phyloP scores from a whole-genome alignment of 2,329 filamentous ascomycete species.

The Trichoderma sp. region DNA sequence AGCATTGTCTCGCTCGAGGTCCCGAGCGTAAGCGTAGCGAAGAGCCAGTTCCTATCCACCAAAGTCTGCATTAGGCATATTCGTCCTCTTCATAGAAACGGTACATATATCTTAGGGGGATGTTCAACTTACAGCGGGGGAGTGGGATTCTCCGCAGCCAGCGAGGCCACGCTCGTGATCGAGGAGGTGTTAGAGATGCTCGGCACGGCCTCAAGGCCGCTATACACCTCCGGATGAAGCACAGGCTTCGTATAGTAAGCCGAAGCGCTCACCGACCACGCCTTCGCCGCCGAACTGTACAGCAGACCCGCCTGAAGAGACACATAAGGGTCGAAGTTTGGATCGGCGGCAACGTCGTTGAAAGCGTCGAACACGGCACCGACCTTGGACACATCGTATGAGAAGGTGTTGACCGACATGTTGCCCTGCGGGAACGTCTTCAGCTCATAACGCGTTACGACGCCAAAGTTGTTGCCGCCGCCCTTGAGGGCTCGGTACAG shows the following conservation, averaged over 20 bases:
- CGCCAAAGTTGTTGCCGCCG: constrained; percentile 56
- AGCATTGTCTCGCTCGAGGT: constrained; percentile 5
- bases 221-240: neutral
- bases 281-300: constrained; percentile 20
- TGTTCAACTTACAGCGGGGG: neutral
- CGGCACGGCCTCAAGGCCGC: neutral
- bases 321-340: constrained; percentile 25
- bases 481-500: constrained; percentile 58
- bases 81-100: neutral
- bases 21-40: neutral
- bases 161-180: neutral
- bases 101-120: neutral
- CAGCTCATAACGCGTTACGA: constrained; percentile 51
- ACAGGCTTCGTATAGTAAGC: constrained; percentile 24
- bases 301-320: constrained; percentile 26
- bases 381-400: constrained; percentile 26
- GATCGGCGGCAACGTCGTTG: constrained; percentile 22
- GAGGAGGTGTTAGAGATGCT: neutral
- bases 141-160: constrained; percentile 3
- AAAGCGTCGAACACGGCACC: constrained; percentile 25
- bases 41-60: constrained; percentile 4
- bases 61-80: neutral
- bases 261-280: constrained; percentile 23
- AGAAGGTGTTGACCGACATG: constrained; percentile 40
- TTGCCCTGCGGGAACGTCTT: constrained; percentile 36